Evolutionary conservation across 2,329 filamentous ascomycete genomes (phyloP), one percentile per base, ranked within the genome.

Genomic region (Fusarium xylarioides): DNA sequence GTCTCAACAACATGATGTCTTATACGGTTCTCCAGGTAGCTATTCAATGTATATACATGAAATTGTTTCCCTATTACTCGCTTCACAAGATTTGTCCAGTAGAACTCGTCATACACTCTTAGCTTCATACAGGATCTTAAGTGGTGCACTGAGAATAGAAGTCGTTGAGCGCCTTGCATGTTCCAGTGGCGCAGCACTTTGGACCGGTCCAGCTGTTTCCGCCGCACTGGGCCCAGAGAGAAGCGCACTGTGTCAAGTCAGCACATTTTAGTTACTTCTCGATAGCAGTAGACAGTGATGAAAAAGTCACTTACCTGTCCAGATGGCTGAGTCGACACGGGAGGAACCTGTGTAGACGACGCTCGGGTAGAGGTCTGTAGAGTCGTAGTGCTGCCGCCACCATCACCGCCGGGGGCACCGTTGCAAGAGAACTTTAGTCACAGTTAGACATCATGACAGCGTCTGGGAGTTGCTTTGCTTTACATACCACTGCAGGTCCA

Each of bases 151-250:
- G 63, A 26, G 63, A 50, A 38, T 66, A 66, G 18, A 26, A 66
- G 7, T 66, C 44, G 23, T 66, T 66, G 0, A 34, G 16, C 7
- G 62, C n/a, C 15, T 66, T 66, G 62, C 63, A 66, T 0, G 63
- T 66, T 44, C 62, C 62, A 35, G 63, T 66, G 10, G 63, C 62
- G 28, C 63, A 66, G 34, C 63, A 66, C 50, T 66, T 66, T 4
- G 63, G 18, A 16, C 63, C 63, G 1, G 26, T n/a, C 43, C 37
- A 66, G 11, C 14, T 38, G 2, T 5, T 57, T 66, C 63, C 63
- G 0, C 63, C 63, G 18, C 63, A 66, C 16, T 66, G 63, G 11
- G 21, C 50, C 63, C 63, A 66, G 0, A 66, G 52, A 38, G 32
- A 16, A 28, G 63, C 61, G 9, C 63, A 66, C 63, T 66, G 5